A percentile compares a stretch with the other conserved stretches of the same genome.
Evolutionary conservation across 2,329 filamentous ascomycete species (phyloP).

Genomic region (Aspergillus aculeatinus): DNA sequence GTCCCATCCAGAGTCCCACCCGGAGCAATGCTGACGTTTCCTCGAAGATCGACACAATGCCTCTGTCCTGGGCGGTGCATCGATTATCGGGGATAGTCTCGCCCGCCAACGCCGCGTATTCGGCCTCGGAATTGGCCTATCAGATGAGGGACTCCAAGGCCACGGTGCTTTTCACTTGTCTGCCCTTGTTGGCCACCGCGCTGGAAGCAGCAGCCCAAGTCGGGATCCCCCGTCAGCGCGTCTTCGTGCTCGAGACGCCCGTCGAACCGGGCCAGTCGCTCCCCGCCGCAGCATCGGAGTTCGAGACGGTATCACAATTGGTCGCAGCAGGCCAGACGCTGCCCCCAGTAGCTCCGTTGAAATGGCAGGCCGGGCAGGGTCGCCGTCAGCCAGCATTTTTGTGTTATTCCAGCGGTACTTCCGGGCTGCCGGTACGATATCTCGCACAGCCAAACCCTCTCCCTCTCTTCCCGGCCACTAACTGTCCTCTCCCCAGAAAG

Average conservation of each 20-base stretch:
- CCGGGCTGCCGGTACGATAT: slow-evolving; percentile 8
- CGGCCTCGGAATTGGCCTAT: slow-evolving; percentile 5
- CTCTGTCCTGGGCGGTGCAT: slow-evolving; percentile 12
- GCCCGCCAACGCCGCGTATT: slow-evolving; percentile 6
- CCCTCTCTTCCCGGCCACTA: too few species aligned
- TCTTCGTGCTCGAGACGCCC: slow-evolving; percentile 5
- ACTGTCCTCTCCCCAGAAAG: background rate
- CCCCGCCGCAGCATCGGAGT: slow-evolving; percentile 2
- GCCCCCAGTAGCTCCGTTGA: background rate
- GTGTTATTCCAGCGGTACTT: slow-evolving; percentile 11
- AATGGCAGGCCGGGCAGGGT: slow-evolving; percentile 6
- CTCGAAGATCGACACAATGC: slow-evolving; percentile 9
- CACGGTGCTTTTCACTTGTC: slow-evolving; percentile 8
- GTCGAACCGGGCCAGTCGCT: background rate
- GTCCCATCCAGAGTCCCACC: background rate
- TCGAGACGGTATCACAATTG: slow-evolving; percentile 7
- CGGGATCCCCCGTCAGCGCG: background rate
- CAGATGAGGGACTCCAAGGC: slow-evolving; percentile 6
- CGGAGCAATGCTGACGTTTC: background rate
- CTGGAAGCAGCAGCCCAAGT: slow-evolving; percentile 1
- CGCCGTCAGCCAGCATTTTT: slow-evolving; percentile 10
- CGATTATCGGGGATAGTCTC: slow-evolving; percentile 13
- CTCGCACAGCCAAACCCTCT: too few species aligned
- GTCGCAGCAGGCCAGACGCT: slow-evolving; percentile 1
- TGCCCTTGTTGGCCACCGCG: slow-evolving; percentile 5